These are phyloP conservation scores for Ophiostoma triangulosporum DNA, from an alignment of 2,329 filamentous ascomycete genomes.

Conservation along the genomic window DNA sequence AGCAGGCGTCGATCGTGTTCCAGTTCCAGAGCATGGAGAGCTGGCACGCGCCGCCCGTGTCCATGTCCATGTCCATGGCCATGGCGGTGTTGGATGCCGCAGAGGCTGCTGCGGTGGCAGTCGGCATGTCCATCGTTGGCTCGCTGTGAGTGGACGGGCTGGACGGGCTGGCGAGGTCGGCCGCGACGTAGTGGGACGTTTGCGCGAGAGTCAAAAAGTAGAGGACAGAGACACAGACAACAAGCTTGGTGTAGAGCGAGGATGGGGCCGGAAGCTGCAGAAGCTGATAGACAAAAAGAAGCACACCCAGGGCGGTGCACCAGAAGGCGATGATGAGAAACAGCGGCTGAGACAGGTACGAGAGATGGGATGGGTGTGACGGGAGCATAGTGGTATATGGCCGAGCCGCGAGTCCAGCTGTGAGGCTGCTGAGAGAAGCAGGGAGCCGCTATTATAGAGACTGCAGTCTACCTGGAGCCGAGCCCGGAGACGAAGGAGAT, in stretches of 20 bases:
- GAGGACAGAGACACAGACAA: background rate
- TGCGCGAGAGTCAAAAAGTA: background rate
- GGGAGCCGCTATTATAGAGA: background rate
- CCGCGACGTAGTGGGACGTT: background rate
- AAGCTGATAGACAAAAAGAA: background rate
- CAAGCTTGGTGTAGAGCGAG: background rate
- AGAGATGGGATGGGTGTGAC: background rate
- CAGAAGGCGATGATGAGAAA: background rate
- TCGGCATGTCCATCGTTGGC: background rate
- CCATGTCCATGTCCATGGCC: constrained; percentile 17
- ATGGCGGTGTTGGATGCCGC: background rate
- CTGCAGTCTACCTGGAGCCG: background rate
- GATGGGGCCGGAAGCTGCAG: background rate
- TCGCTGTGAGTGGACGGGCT: too few relatives aligned
- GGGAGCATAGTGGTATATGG: background rate
- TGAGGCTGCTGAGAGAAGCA: background rate
- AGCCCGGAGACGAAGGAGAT: background rate
- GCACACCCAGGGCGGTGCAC: background rate
- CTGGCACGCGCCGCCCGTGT: constrained; percentile 24
- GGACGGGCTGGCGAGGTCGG: too few relatives aligned
- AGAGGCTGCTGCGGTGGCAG: background rate
- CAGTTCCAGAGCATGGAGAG: constrained; percentile 65
- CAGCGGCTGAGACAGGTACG: background rate
- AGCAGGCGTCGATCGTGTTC: constrained; percentile 59
- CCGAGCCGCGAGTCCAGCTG: too few relatives aligned